Evolutionary conservation across 768 basidiomycete species (phyloP).

Genomic region (Amanita phalloides): DNA sequence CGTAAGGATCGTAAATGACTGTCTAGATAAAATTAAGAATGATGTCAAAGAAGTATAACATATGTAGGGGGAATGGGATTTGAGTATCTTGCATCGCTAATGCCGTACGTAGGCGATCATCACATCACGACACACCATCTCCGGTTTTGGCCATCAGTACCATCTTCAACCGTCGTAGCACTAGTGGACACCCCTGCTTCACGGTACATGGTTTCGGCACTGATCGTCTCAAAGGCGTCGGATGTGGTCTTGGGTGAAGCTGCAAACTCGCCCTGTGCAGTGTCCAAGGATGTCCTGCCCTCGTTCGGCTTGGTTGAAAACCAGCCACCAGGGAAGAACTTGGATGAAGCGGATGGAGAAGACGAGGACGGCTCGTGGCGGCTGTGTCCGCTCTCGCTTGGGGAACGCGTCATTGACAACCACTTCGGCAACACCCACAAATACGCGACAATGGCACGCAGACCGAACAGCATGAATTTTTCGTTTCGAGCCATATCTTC

Average conservation of each 20-base stretch:
- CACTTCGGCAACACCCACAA: constrained; percentile 2
- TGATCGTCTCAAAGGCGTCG: constrained; percentile 12
- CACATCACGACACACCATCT: constrained; percentile 31
- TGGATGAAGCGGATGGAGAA: constrained; percentile 30
- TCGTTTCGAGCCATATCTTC: neutral
- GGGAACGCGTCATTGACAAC: constrained; percentile 9
- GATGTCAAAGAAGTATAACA: neutral
- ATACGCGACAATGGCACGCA: constrained; percentile 5
- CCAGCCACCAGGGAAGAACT: constrained; percentile 50
- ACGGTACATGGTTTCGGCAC: constrained; percentile 6
- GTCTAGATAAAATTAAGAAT: neutral
- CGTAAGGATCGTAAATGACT: neutral
- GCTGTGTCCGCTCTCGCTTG: constrained; percentile 34
- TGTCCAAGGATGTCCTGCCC: constrained; percentile 36
- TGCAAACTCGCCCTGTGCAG: constrained; percentile 38
- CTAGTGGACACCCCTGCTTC: constrained; percentile 7
- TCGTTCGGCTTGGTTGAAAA: constrained; percentile 26
- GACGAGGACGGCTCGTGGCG: constrained; percentile 17
- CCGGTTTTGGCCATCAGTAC: constrained; percentile 20
- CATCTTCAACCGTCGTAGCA: constrained; percentile 7
- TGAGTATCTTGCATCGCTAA: neutral
- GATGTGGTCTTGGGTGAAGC: constrained; percentile 15
- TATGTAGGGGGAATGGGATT: neutral
- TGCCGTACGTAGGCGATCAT: neutral
- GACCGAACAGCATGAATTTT: constrained; percentile 1